A percentile compares a stretch with the other conserved stretches of the same genome.
These are phyloP conservation scores for Stagonosporopsis cucurbitacearum DNA, from an alignment of 2,329 filamentous ascomycete genomes.

Conservation along the genomic window DNA sequence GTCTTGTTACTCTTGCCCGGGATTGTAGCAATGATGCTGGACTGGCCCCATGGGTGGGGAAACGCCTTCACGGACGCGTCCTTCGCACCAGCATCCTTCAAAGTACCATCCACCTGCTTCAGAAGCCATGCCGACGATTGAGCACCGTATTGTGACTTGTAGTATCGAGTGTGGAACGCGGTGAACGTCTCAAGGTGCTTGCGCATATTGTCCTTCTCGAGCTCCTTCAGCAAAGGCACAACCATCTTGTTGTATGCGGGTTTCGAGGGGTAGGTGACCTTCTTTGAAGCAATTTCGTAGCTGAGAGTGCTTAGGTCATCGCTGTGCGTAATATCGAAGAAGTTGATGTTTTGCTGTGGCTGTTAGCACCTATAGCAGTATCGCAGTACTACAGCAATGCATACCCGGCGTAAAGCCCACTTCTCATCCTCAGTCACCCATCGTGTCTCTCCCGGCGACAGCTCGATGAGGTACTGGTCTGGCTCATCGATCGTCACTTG, in stretches of 20 bases:
- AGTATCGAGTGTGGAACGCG: slow-evolving; percentile 82
- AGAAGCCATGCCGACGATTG: slow-evolving; percentile 90
- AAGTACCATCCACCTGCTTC: slow-evolving; percentile 72
- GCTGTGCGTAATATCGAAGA: slow-evolving; percentile 92
- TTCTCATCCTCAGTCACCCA: slow-evolving; percentile 96
- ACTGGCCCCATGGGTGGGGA: slow-evolving; percentile 84
- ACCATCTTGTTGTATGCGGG: slow-evolving; percentile 71
- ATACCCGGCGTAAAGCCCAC: slow-evolving; percentile 84
- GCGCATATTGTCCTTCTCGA: slow-evolving; percentile 79
- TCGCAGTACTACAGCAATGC: slow-evolving; percentile 33
- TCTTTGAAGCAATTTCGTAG: slow-evolving; percentile 37
- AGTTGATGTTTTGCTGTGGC: slow-evolving; percentile 76
- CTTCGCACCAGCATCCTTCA: slow-evolving; percentile 73
- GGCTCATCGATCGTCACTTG: slow-evolving; percentile 37
- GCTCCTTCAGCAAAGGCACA: slow-evolving; percentile 67
- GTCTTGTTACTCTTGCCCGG: slow-evolving; percentile 85
- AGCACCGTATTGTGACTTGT: slow-evolving; percentile 77
- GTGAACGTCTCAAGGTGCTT: slow-evolving; percentile 79
- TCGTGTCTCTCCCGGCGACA: slow-evolving; percentile 79
- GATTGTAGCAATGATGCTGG: slow-evolving; percentile 88
- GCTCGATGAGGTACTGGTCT: slow-evolving; percentile 71
- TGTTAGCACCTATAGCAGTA: neutral
- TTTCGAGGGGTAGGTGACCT: slow-evolving; percentile 71
- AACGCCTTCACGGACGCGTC: slow-evolving; percentile 76
- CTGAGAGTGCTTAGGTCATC: slow-evolving; percentile 64